Conservation (phyloP, 1,139 yeast species). For the Blastobotrys arbuscula region DNA sequence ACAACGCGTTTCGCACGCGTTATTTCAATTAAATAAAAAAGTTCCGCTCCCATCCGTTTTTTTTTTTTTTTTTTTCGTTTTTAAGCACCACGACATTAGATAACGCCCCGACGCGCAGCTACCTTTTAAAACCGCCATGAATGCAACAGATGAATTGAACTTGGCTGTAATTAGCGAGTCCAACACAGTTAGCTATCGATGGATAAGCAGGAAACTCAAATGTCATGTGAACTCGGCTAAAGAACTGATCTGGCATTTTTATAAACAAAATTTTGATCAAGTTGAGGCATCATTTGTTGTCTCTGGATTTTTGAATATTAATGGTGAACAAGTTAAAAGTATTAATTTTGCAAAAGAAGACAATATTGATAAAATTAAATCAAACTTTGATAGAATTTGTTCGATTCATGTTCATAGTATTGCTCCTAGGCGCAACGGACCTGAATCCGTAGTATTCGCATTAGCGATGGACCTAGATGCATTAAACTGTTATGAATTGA, state of each 20-base stretch:
- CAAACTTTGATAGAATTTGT: slow-evolving; percentile 14
- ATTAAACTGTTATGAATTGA: slow-evolving; percentile 8
- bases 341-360: neutral
- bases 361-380: slow-evolving; percentile 13
- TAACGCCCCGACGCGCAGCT: too few species aligned
- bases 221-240: slow-evolving; percentile 27
- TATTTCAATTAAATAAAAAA: too few species aligned
- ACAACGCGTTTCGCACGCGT: neutral
- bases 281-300: slow-evolving; percentile 10
- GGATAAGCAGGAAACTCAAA: slow-evolving; percentile 26
- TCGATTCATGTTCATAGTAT: slow-evolving; percentile 24
- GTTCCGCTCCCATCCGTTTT: neutral
- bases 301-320: slow-evolving; percentile 3
- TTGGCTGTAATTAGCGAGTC: slow-evolving; percentile 21
- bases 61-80: too few species aligned
- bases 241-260: slow-evolving; percentile 17
- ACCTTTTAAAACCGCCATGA: too few species aligned
- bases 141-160: slow-evolving; percentile 11
- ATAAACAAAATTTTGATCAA: slow-evolving; percentile 1
- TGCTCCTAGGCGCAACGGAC: slow-evolving; percentile 15
- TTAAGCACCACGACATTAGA: too few species aligned
- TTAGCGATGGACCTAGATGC: slow-evolving; percentile 7
- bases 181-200: slow-evolving; percentile 24
- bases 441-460: neutral
- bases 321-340: neutral